Percentiles rank a stretch among this genome's conserved stretches.
Evolutionary conservation across 208 protist genomes (phyloP).

Genomic region (Wallacemonas sp.): DNA sequence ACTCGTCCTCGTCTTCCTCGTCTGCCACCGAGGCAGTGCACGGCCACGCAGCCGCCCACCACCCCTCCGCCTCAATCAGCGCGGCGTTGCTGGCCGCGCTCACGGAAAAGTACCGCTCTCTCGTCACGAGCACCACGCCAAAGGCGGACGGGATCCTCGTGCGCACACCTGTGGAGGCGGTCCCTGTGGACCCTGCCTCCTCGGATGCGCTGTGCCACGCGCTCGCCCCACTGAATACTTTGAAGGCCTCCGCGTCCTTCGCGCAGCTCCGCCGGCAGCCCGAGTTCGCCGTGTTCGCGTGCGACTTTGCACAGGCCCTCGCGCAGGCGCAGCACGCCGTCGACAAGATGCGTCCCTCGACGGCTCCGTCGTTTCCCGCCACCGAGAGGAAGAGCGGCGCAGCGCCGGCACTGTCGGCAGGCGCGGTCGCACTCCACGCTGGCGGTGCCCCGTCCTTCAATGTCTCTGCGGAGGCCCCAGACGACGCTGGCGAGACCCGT

Average conservation of each 20-base stretch:
- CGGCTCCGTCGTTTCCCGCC: slow-evolving; percentile 3
- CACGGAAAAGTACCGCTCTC: slow-evolving; percentile 9
- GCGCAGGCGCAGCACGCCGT: slow-evolving; percentile 38
- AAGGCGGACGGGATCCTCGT: neutral
- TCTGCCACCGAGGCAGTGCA: neutral
- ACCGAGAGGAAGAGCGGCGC: slow-evolving; percentile 1
- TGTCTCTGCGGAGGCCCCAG: neutral
- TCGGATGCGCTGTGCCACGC: neutral
- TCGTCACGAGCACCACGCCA: neutral
- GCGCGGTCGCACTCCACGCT: neutral
- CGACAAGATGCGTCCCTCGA: slow-evolving; percentile 20
- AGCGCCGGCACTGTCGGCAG: neutral
- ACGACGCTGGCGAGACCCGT: neutral
- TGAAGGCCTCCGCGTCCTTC: slow-evolving; percentile 35
- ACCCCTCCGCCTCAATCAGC: neutral
- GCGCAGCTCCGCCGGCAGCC: slow-evolving; percentile 32
- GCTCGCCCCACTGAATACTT: slow-evolving; percentile 21
- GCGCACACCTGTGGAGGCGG: neutral
- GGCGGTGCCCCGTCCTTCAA: neutral
- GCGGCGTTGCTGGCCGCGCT: neutral
- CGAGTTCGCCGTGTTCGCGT: slow-evolving; percentile 39
- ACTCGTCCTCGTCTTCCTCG: neutral
- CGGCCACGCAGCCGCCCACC: neutral
- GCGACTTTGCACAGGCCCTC: slow-evolving; percentile 44
- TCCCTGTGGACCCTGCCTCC: slow-evolving; percentile 14